Base-by-base conservation (phyloP, 2,329 filamentous ascomycete species). In the Pseudogymnoascus sp. region DNA sequence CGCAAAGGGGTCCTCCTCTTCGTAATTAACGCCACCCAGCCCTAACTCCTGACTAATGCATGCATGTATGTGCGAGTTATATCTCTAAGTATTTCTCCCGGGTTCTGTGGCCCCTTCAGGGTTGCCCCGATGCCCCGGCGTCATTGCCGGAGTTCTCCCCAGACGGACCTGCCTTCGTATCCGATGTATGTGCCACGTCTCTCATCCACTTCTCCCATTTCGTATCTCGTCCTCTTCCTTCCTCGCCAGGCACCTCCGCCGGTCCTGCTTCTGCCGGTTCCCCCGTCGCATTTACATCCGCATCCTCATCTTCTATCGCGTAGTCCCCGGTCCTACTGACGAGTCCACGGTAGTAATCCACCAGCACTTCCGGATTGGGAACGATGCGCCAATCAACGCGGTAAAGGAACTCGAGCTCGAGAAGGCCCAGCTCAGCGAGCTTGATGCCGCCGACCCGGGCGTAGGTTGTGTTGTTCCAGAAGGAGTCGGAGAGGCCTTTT, bases 391-490 rank as follows among this genome's bases (percentile, higher is more conserved):
- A 99, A 70, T 97, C 90, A 28, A 99, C 88, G 60, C 90, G 82
- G 71, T 92, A 91, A 33, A 99, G 77, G 67, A 99, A 96, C 70
- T 99, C 94, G 30, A 99, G 81, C 73, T 99, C 94, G 8, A 99
- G 78, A 61, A 97, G 79, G 62, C 94, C 95, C 65, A 99, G 77
- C 74, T 99, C 94, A 57, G 88, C 86, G 37, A 97, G 81, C 66
- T 90, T 92, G 58, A 99, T 92, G 65, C 94, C 94, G 4, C 94
- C 94, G 0, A 99, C 92, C 61, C 91, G 83, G 37, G 94, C 92
- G 72, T 99, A 99, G 0, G 93, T 96, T 28, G 90, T 90, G 75
- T 99, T 99, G 65, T 96, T 97, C 92, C 94, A 97, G 73, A 99
- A 99, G 30, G 89, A 92, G 74, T 99, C 94, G 33, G 92, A 97